These are phyloP conservation scores for Celoporthe dispersa DNA, from an alignment of 2,329 filamentous ascomycete genomes.

Conservation along the genomic window DNA sequence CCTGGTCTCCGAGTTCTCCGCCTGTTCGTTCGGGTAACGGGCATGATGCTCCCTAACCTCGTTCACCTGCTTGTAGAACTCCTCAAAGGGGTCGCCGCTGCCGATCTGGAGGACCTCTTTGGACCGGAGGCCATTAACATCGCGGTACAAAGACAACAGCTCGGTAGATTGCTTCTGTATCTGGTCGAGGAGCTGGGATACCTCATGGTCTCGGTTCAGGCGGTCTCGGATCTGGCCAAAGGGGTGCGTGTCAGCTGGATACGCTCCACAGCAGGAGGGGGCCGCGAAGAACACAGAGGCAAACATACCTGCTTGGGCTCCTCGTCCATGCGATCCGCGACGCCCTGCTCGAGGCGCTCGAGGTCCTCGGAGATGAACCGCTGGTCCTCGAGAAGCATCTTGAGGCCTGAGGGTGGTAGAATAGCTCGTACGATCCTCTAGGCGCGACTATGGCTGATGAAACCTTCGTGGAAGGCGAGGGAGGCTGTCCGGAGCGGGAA, in stretches of 20 bases:
- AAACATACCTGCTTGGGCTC: conserved; percentile 78
- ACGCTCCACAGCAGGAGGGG: not conserved
- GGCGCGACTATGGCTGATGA: not conserved
- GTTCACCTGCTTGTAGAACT: conserved; percentile 85
- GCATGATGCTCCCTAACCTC: conserved; percentile 87
- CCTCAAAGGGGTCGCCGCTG: conserved; percentile 83
- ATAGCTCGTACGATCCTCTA: not conserved
- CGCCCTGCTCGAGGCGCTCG: conserved; percentile 91
- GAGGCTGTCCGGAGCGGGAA: not conserved
- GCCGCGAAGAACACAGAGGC: not conserved
- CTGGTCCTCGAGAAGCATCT: conserved; percentile 89
- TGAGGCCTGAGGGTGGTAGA: conserved; percentile 28
- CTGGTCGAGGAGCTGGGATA: conserved; percentile 82
- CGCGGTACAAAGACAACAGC: conserved; percentile 82
- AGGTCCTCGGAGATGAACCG: conserved; percentile 94
- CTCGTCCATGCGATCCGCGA: conserved; percentile 85
- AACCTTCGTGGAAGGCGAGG: not conserved
- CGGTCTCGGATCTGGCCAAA: conserved; percentile 77
- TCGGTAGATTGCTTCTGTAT: conserved; percentile 85
- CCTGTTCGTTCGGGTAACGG: conserved; percentile 89
- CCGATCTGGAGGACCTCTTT: conserved; percentile 85
- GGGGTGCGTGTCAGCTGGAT: conserved; percentile 31
- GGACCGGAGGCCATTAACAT: conserved; percentile 71
- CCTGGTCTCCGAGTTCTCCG: conserved; percentile 91
- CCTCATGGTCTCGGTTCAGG: conserved; percentile 88